Evolutionary conservation across 2,329 filamentous ascomycete species (phyloP), one percentile per base, ranked within the genome.

Genomic region (Xylaria sp.): DNA sequence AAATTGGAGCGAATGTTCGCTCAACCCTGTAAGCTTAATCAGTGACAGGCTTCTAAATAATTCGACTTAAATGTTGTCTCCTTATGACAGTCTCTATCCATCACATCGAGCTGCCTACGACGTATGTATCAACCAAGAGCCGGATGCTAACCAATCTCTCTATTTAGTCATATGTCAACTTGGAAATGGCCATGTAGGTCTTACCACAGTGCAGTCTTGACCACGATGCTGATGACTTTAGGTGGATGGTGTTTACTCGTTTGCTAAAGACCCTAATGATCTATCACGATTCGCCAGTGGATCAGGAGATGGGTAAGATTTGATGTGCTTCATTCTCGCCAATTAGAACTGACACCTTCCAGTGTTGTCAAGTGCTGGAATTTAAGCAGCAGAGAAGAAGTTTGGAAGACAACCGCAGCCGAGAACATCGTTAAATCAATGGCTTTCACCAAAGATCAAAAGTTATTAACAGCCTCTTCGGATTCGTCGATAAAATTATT

Each of bases 351-450:
- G 23, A 71, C 52, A n/a, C 13, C 25, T 62, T 20, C 36, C 58
- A 71, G 70, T 72, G 89, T 97, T 10, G 88, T 99, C 66, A 99
- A 99, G 56, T 74, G 73, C 46, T 77, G 75, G 75, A 67, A 70
- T 25, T 59, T 77, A 34, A 70, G 68, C 7, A 70, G 69, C 30
- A 70, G 75, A 45, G 75, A 75, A 20, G 73, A 77, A 81, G 91
- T 96, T 39, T 97, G 94, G 94, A 91, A 97, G 80, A 82, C 96
- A 73, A 87, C 90, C 9, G 95, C 94, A 28, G 97, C 99, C 78
- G 93, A 97, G 74, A 97, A 97, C 74, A 91, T 97, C 52, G 93
- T 98, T 73, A 97, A 97, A 83, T 92, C 92, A 15, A 85, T 97
- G 78, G 91, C 90, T 74, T 99, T 95, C 92, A 97, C 94, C 3